A percentile compares a stretch with the other conserved stretches of the same genome.
These are phyloP conservation scores for Brassica carinata DNA, from an alignment of 345 rosid species.

Conservation along the genomic window DNA sequence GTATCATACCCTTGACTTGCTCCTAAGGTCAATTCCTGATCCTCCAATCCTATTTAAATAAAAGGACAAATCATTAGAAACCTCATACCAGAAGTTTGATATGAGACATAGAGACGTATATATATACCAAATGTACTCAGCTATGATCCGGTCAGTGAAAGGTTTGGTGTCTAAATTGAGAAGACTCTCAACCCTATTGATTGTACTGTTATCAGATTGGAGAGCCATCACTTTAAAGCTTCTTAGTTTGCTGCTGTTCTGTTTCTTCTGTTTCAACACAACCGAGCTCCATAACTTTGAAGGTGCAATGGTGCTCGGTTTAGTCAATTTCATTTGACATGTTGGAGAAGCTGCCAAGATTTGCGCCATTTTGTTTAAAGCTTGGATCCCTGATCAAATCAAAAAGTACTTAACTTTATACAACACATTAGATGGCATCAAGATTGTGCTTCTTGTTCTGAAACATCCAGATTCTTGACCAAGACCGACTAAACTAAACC, in stretches of 20 bases:
- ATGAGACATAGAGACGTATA: background rate
- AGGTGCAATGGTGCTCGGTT: slow-evolving; percentile 48
- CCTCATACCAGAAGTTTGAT: background rate
- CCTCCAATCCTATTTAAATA: slow-evolving; percentile 83
- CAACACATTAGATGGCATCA: background rate
- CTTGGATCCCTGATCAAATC: slow-evolving; percentile 35
- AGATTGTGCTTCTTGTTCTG: background rate
- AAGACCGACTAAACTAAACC: slow-evolving; percentile 15
- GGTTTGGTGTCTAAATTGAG: slow-evolving; percentile 86
- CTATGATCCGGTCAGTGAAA: slow-evolving; percentile 80
- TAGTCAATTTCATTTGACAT: slow-evolving; percentile 76
- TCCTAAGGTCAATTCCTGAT: slow-evolving; percentile 77
- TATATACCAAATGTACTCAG: slow-evolving; percentile 94
- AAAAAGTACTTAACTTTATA: slow-evolving; percentile 1
- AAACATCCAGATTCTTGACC: slow-evolving; percentile 18
- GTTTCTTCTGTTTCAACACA: slow-evolving; percentile 70
- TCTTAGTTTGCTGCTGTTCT: slow-evolving; percentile 46
- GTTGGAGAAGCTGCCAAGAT: slow-evolving; percentile 74
- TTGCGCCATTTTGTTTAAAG: slow-evolving; percentile 67
- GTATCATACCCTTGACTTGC: slow-evolving; percentile 87
- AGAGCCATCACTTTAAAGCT: slow-evolving; percentile 62
- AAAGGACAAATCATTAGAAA: background rate
- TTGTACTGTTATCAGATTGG: slow-evolving; percentile 63
- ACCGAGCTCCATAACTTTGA: slow-evolving; percentile 70
- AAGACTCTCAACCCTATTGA: slow-evolving; percentile 74